Percentiles rank a stretch among this genome's conserved stretches.
Conservation (phyloP, 164 flowering plant species). For the Berberis thunbergii region DNA sequence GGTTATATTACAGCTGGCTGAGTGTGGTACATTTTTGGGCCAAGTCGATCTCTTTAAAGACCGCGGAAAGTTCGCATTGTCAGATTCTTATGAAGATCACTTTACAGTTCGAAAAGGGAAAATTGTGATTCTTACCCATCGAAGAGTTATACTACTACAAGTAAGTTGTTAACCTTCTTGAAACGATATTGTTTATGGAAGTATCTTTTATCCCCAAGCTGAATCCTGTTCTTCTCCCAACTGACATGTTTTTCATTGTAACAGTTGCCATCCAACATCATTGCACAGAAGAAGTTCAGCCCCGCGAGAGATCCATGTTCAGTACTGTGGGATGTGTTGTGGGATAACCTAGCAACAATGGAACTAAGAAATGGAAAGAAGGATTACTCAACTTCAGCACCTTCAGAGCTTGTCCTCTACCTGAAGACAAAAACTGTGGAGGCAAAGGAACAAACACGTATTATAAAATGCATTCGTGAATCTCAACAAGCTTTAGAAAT, state of each 20-base stretch:
- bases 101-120: constrained; percentile 84
- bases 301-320: constrained; percentile 97
- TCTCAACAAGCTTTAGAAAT: constrained; percentile 69
- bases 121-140: constrained; percentile 73
- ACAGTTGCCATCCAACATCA: constrained; percentile 72
- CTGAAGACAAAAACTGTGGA: constrained; percentile 43
- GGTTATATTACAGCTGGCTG: constrained; percentile 95
- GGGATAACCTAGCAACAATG: constrained; percentile 78
- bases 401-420: constrained; percentile 67
- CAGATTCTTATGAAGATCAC: constrained; percentile 99
- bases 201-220: background rate
- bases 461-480: constrained; percentile 66
- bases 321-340: constrained; percentile 83
- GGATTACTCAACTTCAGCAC: constrained; percentile 56
- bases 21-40: constrained; percentile 81
- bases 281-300: constrained; percentile 82
- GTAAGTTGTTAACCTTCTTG: constrained; percentile 21
- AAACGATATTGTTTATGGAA: background rate
- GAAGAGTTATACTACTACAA: constrained; percentile 75
- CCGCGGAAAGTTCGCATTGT: constrained; percentile 91
- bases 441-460: constrained; percentile 56
- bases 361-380: constrained; percentile 75
- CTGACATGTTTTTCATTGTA: constrained; percentile 2
- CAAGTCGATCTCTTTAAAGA: constrained; percentile 97
- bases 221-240: background rate